A percentile compares a stretch with the other conserved stretches of the same genome.
phyloP scores from a whole-genome alignment of 169 alveolate genomes.

The Perkinsus chesapeaki region DNA sequence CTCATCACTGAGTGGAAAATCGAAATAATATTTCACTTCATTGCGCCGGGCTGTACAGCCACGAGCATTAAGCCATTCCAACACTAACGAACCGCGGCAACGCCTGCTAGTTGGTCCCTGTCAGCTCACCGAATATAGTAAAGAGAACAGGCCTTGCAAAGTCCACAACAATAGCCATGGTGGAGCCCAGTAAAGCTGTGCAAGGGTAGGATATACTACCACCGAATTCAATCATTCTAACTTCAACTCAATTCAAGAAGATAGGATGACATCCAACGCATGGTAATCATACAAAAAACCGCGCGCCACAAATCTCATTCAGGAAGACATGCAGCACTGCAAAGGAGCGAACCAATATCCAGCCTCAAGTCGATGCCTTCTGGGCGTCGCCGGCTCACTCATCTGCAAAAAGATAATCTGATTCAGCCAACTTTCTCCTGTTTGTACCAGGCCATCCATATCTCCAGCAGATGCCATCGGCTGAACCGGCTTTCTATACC shows the following conservation, averaged over 20 bases:
- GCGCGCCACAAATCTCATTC: background rate
- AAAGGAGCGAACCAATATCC: background rate
- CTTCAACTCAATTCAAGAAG: background rate
- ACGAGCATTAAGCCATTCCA: too few relatives aligned
- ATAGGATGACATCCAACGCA: background rate
- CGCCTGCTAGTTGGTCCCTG: background rate
- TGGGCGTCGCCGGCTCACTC: background rate
- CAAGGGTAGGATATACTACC: background rate
- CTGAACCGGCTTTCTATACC: too few relatives aligned
- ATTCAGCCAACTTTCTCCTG: background rate
- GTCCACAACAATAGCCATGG: background rate
- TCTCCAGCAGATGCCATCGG: background rate
- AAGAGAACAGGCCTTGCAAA: background rate
- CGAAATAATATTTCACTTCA: too few relatives aligned
- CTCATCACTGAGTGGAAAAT: too few relatives aligned
- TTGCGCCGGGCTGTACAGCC: too few relatives aligned
- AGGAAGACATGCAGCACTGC: background rate
- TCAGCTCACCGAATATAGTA: background rate
- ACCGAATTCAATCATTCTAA: background rate
- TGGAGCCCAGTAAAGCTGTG: too few relatives aligned
- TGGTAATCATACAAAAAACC: background rate
- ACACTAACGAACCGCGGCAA: background rate
- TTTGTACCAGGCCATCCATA: background rate
- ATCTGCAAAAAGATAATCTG: background rate
- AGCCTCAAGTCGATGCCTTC: background rate